phyloP scores from a whole-genome alignment of 805 yeast genomes.

The Lachancea dasiensis region DNA sequence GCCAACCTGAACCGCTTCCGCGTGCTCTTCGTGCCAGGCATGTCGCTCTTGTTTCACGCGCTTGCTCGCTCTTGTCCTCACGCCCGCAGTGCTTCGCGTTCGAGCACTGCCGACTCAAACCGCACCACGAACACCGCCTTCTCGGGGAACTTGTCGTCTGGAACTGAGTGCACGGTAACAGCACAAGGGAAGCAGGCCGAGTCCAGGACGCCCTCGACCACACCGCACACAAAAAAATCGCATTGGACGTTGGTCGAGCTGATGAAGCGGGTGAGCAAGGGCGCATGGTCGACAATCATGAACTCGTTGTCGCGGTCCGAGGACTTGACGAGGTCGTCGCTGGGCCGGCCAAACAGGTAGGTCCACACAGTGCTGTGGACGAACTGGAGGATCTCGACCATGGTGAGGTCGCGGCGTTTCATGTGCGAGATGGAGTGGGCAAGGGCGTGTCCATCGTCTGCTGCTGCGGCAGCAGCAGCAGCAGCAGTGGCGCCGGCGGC shows the following conservation, averaged over 20 bases:
- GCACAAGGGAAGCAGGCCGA: slow-evolving; percentile 62
- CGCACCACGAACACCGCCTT: slow-evolving; percentile 73
- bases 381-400: slow-evolving; percentile 65
- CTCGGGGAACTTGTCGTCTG: slow-evolving; percentile 47
- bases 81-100: slow-evolving; percentile 47
- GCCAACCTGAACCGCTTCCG: slow-evolving; percentile 5
- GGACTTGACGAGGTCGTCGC: slow-evolving; percentile 71
- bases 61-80: background rate
- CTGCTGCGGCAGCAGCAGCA: background rate
- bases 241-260: slow-evolving; percentile 75
- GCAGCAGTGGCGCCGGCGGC: no score
- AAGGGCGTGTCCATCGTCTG: slow-evolving; percentile 16
- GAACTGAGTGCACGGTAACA: slow-evolving; percentile 76
- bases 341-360: slow-evolving; percentile 63
- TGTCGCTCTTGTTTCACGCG: no score
- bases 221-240: slow-evolving; percentile 78
- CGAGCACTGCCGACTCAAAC: slow-evolving; percentile 53
- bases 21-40: no score
- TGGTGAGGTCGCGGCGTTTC: slow-evolving; percentile 50
- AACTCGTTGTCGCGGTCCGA: slow-evolving; percentile 61
- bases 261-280: slow-evolving; percentile 60
- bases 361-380: slow-evolving; percentile 73
- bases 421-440: slow-evolving; percentile 22
- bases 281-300: slow-evolving; percentile 77
- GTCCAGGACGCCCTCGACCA: slow-evolving; percentile 77